Base-by-base conservation (phyloP, 371 early-diverging fungal species). In the Apophysomyces sp. region DNA sequence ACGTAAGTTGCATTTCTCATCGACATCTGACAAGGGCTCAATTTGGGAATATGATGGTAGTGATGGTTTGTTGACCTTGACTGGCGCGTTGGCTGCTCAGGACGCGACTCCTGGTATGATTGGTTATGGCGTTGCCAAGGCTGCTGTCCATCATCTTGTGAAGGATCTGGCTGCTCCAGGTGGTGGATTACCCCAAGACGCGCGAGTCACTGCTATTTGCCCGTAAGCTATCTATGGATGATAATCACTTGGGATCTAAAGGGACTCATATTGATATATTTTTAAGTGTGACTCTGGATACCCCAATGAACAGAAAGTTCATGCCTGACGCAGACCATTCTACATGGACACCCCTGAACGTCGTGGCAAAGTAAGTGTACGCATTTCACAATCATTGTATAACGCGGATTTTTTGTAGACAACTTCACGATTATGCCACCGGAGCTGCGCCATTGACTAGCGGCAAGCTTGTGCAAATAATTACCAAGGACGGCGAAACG, bases 91-190 rank as follows among this genome's bases (percentile, higher is more conserved):
- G 24, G 91, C 94, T 24, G 93, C 94, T 2, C 55, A 11, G 69
- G 83, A 84, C 21, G 86, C 87, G 12, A 96, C 96, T 0, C 94
- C 94, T 41, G 78, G 71, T 64, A 93, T 91, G 94, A 86, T 95
- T 65, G 95, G 91, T n/a, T 98, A 98, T 72, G 98, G 98, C 37
- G 71, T 95, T 67, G 94, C 96, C 61, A 98, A 98, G 75, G 94
- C 96, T 5, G 89, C 94, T 7, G 95, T 96, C 26, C 96, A 97
- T 71, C 98, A 98, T 55, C 78, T 97, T 68, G 89, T 92, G 0
- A 73, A 86, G 32, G 91, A 92, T 62, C 73, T 93, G 40, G 92
- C 95, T 34, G 85, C 83, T 13, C 71, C 80, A 11, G 85, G 81
- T 29, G 80, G 89, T 60, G 98, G 98, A 1, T 73, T 98, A 40